Conservation (phyloP, 805 yeast species). For the Lachancea mirantina region DNA sequence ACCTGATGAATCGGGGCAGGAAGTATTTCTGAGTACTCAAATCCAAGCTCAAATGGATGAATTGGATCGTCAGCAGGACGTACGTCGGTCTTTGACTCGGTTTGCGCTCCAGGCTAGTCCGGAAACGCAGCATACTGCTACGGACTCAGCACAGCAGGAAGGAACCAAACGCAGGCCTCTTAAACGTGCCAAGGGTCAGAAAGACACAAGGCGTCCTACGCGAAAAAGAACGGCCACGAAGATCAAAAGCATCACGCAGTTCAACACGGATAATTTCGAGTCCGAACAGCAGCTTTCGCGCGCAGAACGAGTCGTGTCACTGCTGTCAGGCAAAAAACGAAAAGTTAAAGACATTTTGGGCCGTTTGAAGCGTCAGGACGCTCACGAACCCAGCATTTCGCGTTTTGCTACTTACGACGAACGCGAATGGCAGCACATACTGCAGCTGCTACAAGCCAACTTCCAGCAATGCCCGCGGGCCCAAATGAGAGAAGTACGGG, state of each 20-base stretch:
- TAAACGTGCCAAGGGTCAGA: neutral
- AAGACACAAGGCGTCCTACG: slow-evolving; percentile 2
- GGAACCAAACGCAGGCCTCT: slow-evolving; percentile 2
- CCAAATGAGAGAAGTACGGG: slow-evolving; percentile 20
- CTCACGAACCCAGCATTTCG: neutral
- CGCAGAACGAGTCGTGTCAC: slow-evolving; percentile 9
- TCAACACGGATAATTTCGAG: slow-evolving; percentile 9
- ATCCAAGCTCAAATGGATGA: slow-evolving; percentile 29
- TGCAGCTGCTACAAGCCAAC: slow-evolving; percentile 12
- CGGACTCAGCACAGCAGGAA: slow-evolving; percentile 1
- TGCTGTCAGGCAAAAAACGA: slow-evolving; percentile 28
- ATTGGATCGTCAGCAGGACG: slow-evolving; percentile 14
- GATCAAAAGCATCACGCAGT: slow-evolving; percentile 12
- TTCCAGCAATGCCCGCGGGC: slow-evolving; percentile 18
- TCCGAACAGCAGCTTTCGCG: slow-evolving; percentile 3
- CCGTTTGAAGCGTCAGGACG: slow-evolving; percentile 1
- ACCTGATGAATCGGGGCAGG: slow-evolving; percentile 7
- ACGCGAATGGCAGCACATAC: slow-evolving; percentile 25
- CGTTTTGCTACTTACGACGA: slow-evolving; percentile 22
- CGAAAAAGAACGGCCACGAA: slow-evolving; percentile 2
- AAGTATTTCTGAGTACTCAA: slow-evolving; percentile 27
- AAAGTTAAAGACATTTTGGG: slow-evolving; percentile 22
- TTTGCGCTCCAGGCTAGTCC: slow-evolving; percentile 16
- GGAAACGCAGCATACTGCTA: neutral
- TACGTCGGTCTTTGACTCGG: slow-evolving; percentile 14